Base-by-base conservation (phyloP, 2,329 filamentous ascomycete genomes). In the Monosporascus sp. region DNA sequence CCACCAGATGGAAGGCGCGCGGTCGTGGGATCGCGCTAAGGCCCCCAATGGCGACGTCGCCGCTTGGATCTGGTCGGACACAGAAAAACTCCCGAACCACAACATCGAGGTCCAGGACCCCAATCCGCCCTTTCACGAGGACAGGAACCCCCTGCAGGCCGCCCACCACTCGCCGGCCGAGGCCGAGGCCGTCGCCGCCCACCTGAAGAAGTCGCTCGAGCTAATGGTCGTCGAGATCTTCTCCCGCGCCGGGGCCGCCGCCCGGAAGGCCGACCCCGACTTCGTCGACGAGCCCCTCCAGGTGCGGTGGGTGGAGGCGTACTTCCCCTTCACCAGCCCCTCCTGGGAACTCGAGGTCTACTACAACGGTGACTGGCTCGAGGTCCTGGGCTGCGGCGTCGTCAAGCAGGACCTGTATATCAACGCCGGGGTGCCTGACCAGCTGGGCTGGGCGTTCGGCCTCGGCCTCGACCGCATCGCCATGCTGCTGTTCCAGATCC, bases 1-100 rank as follows among this genome's bases (percentile, higher is more conserved):
- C 72, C 94, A 99, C 73, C 94, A 99, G 74, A 97, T 97, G 92
- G 94, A 99, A 70, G 93, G 91, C 14, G 93, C 93, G 8, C 81
- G 88, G 62, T 87, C 91, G 51, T 99, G 94, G 93, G 88, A 94
- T 66, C 82, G 90, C 9, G 77, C 68, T 27, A 79, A 75, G 67
- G 81, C 81, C 45, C 77, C 75, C 51, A 75, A 71, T 55, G 78
- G 77, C 18, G 80, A 87, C 58, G 68, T 91, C 18, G 81, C 81
- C 1, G 75, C 82, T 17, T 80, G 82, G 14, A 85, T 97, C 7
- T 82, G 79, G 74, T 78, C 78, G 37, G 90, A 96, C 65, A 62
- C 95, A 27, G 81, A 83, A 50, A 77, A 73, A 51, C 79, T 97
- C 35, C 90, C 91, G 7, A 80, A 75, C 55, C 90, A 96, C 67